A percentile compares a stretch with the other conserved stretches of the same genome.
These are phyloP conservation scores for Russula griseocarnosa DNA, from an alignment of 768 basidiomycete genomes.

Conservation along the genomic window DNA sequence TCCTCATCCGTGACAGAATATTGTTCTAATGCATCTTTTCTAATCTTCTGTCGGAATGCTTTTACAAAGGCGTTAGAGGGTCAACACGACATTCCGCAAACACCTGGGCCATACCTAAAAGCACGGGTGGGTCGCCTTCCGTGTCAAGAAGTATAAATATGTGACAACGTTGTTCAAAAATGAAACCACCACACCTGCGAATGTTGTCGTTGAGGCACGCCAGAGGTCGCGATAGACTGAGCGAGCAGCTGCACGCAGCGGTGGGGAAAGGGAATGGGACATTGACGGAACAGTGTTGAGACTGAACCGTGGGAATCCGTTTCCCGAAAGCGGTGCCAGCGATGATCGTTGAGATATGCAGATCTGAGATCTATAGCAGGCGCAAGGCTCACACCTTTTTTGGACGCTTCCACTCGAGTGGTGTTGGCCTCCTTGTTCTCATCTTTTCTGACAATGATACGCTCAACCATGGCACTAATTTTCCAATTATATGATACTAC, in stretches of 20 bases:
- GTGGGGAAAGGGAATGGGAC: conserved; percentile 45
- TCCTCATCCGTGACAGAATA: conserved; percentile 43
- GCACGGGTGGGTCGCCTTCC: conserved; percentile 54
- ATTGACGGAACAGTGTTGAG: conserved; percentile 28
- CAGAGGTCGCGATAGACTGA: conserved; percentile 71
- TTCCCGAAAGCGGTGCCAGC: neutral
- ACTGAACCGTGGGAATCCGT: neutral
- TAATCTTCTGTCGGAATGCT: conserved; percentile 76
- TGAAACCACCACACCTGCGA: conserved; percentile 43
- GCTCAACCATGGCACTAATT: neutral
- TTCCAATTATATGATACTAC: neutral
- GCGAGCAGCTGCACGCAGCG: conserved; percentile 59
- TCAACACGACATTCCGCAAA: neutral
- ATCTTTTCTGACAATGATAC: neutral
- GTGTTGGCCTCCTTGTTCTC: conserved; percentile 26
- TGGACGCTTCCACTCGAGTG: conserved; percentile 35
- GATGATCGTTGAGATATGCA: neutral
- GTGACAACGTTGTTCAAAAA: neutral
- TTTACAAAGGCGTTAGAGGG: conserved; percentile 31
- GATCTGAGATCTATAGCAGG: conserved; percentile 40
- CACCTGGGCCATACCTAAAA: conserved; percentile 45
- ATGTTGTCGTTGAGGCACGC: conserved; percentile 62
- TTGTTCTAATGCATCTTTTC: conserved; percentile 49
- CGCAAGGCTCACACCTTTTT: conserved; percentile 35
- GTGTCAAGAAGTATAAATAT: conserved; percentile 2